Evolutionary conservation across 2,329 filamentous ascomycete species (phyloP), one percentile per base, ranked within the genome.

Genomic region (Epichloe bromicola): DNA sequence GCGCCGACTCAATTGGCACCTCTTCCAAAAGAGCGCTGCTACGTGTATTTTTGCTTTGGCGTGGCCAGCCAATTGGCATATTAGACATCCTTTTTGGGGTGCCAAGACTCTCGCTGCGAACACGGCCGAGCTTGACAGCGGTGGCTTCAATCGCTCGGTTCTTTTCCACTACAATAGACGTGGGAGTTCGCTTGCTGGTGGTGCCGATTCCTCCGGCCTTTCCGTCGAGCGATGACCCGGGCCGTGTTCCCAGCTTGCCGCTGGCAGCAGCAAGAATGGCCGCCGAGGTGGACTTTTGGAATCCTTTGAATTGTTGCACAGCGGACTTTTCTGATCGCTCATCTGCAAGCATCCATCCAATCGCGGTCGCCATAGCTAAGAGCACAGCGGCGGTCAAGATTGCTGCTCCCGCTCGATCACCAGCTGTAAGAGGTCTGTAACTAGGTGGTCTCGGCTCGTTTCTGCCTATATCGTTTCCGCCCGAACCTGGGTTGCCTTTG

Each of bases 331-430:
- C 61, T 1, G 63, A 67, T 5, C 61, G 65, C 58, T 79, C 76
- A 54, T 80, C 76, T 19, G 69, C 52, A 17, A 77, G 52, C 55
- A 79, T 65, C 65, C 73, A 78, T 5, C 67, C 43, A 6, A 73
- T 59, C n/a, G 78, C 78, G 1, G 72, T 72, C 23, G 83, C 54
- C 39, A 86, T 67, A 6, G 71, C 66, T 5, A 74, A 60, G 1
- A 87, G 62, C 3, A 83, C 63, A 5, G 82, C 46, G 1, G 78
- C 64, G 1, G 85, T 90, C 48, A 73, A 56, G 53, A 88, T 76
- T 11, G 78, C 78, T 38, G 85, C 86, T 11, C 85, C 87, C 6
- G 78, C 83, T 55, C 72, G 78, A 60, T 90, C 86, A 7, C 74
- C 80, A 1, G 72, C 72, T 3, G 77, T 79, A 19, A 70, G 62